These are phyloP conservation scores for Globisporangium apiculatum DNA, from an alignment of 352 stramenopile genomes.

Conservation along the genomic window DNA sequence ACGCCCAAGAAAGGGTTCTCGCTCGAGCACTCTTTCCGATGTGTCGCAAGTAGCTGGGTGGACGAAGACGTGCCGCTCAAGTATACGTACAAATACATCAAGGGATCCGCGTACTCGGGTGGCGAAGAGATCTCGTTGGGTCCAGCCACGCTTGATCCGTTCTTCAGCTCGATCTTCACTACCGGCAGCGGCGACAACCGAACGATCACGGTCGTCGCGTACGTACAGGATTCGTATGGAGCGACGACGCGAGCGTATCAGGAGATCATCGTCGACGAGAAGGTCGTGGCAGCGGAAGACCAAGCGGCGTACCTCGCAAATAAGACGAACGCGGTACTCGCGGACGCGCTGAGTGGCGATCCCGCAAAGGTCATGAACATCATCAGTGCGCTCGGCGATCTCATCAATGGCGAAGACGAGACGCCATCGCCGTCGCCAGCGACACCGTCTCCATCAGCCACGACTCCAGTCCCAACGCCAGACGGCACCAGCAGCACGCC, in stretches of 20 bases:
- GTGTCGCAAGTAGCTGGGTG: constrained; percentile 50
- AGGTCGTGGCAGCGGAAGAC: constrained; percentile 29
- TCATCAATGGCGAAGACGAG: constrained; percentile 49
- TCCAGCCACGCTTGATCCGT: constrained; percentile 39
- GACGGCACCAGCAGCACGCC: constrained; percentile 6
- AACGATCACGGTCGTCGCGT: constrained; percentile 56
- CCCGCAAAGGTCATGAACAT: constrained; percentile 52
- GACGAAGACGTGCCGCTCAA: constrained; percentile 56
- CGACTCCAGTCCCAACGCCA: constrained; percentile 6
- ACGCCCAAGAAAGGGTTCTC: constrained; percentile 37
- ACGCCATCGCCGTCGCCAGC: constrained; percentile 11
- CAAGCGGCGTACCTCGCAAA: constrained; percentile 46
- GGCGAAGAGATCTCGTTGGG: constrained; percentile 45
- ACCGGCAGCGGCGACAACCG: constrained; percentile 48
- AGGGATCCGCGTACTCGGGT: constrained; percentile 34
- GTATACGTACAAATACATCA: constrained; percentile 77
- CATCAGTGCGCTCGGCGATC: constrained; percentile 55
- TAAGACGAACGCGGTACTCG: constrained; percentile 44
- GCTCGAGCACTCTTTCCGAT: constrained; percentile 43
- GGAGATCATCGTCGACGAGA: constrained; percentile 44
- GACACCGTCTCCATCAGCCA: constrained; percentile 12
- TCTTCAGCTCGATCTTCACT: constrained; percentile 44
- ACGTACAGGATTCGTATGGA: constrained; percentile 49
- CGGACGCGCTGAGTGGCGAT: constrained; percentile 40
- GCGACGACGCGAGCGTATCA: constrained; percentile 36